Evolutionary conservation across 768 basidiomycete species (phyloP), one percentile per base, ranked within the genome.

Genomic region (Kwoniella heveanensis): DNA sequence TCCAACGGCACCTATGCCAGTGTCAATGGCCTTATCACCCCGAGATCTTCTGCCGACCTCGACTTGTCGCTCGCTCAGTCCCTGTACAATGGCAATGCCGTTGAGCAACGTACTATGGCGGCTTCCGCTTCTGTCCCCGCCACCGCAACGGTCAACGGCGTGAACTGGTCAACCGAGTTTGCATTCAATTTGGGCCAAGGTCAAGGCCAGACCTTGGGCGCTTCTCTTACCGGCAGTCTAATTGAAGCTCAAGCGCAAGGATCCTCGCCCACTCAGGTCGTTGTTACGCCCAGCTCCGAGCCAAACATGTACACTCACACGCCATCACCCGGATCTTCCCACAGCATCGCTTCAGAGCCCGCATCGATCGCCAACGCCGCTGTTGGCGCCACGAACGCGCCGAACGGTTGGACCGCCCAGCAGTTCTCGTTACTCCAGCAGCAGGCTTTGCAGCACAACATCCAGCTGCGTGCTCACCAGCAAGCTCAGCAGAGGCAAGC

Each of bases 141-240:
- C 17, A 46, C 57, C 29, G 58, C 58, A 1, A 27, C 49, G 19
- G 44, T 57, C 26, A 65, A 60, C 39, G 66, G 66, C 39, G 48
- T 64, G 56, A 64, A 65, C 60, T 74, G 73, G 73, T 66, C 73
- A 3, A 24, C 63, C 24, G 71, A 69, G 29, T 72, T 73, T 55
- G 62, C 60, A 10, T 69, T 69, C 60, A 54, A 54, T 44, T 36
- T 65, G 10, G 48, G 54, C 37, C 58, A 60, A 26, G 36, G 36
- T 19, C 29, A 50, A 36, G 24, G 36, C 21, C 46, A 32, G 22
- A n/a, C 24, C 13, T 19, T 32, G 48, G 22, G 39, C 32, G 26
- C 21, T n/a, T 37, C 8, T 36, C 19, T 27, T 39, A 32, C 37
- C 27, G 25, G 25, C 19, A n/a, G 24, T 27, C 44, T 37, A 10